These are phyloP conservation scores for Curvularia lunata DNA, from an alignment of 2,329 filamentous ascomycete genomes.

Conservation along the genomic window DNA sequence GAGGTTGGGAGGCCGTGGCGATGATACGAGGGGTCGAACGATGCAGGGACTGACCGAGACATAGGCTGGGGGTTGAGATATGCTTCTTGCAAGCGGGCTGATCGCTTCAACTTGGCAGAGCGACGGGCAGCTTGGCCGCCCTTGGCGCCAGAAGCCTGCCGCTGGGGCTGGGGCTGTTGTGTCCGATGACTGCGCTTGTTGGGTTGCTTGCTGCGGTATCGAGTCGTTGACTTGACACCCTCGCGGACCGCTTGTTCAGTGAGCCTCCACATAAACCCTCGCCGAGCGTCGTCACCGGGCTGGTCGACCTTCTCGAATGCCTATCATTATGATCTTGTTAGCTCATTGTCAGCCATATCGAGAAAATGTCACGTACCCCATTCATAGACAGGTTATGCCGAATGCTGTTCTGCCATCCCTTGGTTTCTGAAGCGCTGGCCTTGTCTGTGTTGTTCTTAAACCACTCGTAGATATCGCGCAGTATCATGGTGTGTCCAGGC, in stretches of 20 bases:
- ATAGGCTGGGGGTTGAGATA: constrained; percentile 31
- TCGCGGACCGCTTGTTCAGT: constrained; percentile 70
- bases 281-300: constrained; percentile 63
- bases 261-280: constrained; percentile 78
- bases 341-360: background rate
- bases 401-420: constrained; percentile 94
- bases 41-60: constrained; percentile 23
- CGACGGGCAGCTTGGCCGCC: constrained; percentile 53
- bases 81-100: constrained; percentile 26
- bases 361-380: constrained; percentile 62
- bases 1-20: constrained; percentile 9
- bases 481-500: constrained; percentile 71
- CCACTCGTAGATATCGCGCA: constrained; percentile 91
- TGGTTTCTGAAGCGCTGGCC: constrained; percentile 61
- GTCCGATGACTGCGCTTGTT: constrained; percentile 50
- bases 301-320: constrained; percentile 63
- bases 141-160: constrained; percentile 54
- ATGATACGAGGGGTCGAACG: constrained; percentile 21
- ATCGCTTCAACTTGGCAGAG: constrained; percentile 31
- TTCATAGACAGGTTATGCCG: constrained; percentile 98
- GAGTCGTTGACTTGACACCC: constrained; percentile 84
- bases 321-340: constrained; percentile 48
- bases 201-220: constrained; percentile 56
- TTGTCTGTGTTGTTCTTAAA: constrained; percentile 83
- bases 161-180: constrained; percentile 44